phyloP scores from a whole-genome alignment of 2,329 filamentous ascomycete genomes.

The Ceratocystis diversiconidia region DNA sequence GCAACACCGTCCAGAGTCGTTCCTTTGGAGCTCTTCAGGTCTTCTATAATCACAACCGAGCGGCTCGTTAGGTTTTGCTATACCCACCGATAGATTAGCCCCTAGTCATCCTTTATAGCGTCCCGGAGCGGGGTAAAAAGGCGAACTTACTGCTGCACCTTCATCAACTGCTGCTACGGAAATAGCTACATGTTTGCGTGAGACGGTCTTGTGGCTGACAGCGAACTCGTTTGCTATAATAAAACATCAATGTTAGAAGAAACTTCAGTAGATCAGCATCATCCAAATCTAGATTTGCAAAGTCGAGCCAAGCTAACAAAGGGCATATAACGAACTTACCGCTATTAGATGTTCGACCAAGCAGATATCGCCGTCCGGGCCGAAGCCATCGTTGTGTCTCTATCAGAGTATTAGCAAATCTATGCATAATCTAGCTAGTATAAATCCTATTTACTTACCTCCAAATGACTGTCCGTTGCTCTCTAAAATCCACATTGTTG shows the following conservation, averaged over 20 bases:
- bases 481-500: conserved; percentile 14
- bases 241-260: no score
- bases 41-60: conserved; percentile 59
- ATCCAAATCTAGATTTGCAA: no score
- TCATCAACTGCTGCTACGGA: conserved; percentile 50
- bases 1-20: conserved; percentile 62
- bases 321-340: neutral
- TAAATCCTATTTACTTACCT: neutral
- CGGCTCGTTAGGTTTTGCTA: conserved; percentile 49
- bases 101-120: no score
- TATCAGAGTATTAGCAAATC: neutral
- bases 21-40: conserved; percentile 72
- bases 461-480: conserved; percentile 7
- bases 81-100: no score
- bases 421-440: neutral
- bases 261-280: no score
- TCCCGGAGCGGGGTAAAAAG: no score
- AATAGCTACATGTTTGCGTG: conserved; percentile 74
- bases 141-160: conserved; percentile 47
- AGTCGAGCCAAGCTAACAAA: no score
- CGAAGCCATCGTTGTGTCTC: conserved; percentile 14
- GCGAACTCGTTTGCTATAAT: conserved; percentile 46
- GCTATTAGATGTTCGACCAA: conserved; percentile 12
- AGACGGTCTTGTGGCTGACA: conserved; percentile 71
- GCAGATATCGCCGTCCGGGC: conserved; percentile 13